phyloP scores from a whole-genome alignment of 257 asterid genomes.

The Cynanchum wilfordii region DNA sequence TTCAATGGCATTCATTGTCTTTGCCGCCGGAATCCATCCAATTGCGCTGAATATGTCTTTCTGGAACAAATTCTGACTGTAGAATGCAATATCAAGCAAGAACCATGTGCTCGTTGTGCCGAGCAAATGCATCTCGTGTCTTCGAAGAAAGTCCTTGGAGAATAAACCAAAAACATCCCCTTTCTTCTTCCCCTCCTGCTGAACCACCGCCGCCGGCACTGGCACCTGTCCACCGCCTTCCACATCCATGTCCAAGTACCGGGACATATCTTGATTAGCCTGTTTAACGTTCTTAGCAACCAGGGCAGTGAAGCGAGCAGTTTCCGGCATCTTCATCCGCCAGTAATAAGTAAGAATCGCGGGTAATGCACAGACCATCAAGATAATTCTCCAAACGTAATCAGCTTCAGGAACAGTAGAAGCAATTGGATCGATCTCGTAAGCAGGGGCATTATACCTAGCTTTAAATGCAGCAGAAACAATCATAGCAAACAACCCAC shows the following conservation, averaged over 20 bases:
- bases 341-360: conserved; percentile 41
- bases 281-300: conserved; percentile 35
- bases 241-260: conserved; percentile 30
- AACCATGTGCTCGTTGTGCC: conserved; percentile 46
- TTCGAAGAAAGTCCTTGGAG: conserved; percentile 21
- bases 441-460: conserved; percentile 24
- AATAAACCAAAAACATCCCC: conserved; percentile 22
- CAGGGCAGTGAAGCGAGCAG: conserved; percentile 49
- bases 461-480: conserved; percentile 25
- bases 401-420: conserved; percentile 41
- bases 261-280: conserved; percentile 43
- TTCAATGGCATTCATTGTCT: conserved; percentile 31
- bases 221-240: conserved; percentile 14
- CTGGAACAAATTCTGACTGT: conserved; percentile 40
- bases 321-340: conserved; percentile 50
- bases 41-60: conserved; percentile 41
- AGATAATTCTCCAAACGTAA: conserved; percentile 38
- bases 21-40: conserved; percentile 43
- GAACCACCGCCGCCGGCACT: background rate
- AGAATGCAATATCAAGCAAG: conserved; percentile 38
- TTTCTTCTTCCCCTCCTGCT: background rate
- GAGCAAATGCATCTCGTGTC: conserved; percentile 38
- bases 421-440: conserved; percentile 23
- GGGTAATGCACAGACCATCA: conserved; percentile 42
- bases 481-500: conserved; percentile 35